Evolutionary conservation across 164 flowering plant genomes (phyloP).

Genomic region (Pachysandra terminalis): DNA sequence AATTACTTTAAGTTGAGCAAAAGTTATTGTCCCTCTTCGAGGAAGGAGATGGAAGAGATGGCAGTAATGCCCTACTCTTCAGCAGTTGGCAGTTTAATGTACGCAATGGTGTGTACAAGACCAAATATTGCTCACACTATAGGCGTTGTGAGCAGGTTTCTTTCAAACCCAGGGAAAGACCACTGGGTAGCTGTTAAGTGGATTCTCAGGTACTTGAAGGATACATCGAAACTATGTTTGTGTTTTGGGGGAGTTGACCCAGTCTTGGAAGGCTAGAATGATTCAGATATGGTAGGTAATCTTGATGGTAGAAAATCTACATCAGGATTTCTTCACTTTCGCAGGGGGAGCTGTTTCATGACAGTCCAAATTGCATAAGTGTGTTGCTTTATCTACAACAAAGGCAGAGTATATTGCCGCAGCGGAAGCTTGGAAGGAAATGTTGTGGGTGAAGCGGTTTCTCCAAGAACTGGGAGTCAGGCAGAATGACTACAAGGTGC

Average conservation of each 20-base stretch:
- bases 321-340: slow-evolving; percentile 4
- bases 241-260: not conserved
- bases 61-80: slow-evolving; percentile 5
- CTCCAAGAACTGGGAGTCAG: slow-evolving; percentile 3
- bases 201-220: slow-evolving; percentile 3
- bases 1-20: not conserved
- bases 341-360: slow-evolving; percentile 6
- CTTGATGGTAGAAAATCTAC: slow-evolving; percentile 8
- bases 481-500: not conserved
- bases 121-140: slow-evolving; percentile 4
- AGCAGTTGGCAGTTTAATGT: slow-evolving; percentile 12
- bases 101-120: slow-evolving; percentile 7
- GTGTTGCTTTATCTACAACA: slow-evolving; percentile 1
- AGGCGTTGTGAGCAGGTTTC: not conserved
- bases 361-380: slow-evolving; percentile 2
- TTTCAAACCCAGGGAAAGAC: slow-evolving; percentile 5
- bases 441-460: slow-evolving; percentile 4
- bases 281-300: slow-evolving; percentile 8
- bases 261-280: slow-evolving; percentile 4
- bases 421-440: not conserved
- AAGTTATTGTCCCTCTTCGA: not conserved
- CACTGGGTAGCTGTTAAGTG: slow-evolving; percentile 5
- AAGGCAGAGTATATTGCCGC: not conserved
- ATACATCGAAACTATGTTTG: not conserved
- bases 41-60: slow-evolving; percentile 3